Percentiles rank a stretch among this genome's conserved stretches.
These are phyloP conservation scores for Boletus rubroflammeus DNA, from an alignment of 768 basidiomycete genomes.

Conservation along the genomic window DNA sequence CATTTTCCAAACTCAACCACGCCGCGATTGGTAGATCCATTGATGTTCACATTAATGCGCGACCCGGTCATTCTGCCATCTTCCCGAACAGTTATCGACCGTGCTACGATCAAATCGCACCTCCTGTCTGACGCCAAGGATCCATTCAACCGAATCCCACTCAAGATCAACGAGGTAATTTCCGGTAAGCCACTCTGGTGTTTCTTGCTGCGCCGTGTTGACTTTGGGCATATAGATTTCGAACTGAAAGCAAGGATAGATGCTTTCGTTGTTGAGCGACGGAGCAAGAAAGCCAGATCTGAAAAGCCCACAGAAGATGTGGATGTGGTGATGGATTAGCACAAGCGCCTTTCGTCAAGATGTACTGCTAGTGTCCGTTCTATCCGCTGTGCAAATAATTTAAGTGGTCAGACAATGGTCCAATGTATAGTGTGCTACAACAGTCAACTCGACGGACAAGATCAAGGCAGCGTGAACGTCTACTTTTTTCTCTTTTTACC, in stretches of 20 bases:
- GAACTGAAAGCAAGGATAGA: constrained; percentile 77
- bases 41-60: constrained; percentile 91
- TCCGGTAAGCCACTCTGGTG: constrained; percentile 51
- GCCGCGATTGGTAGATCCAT: constrained; percentile 56
- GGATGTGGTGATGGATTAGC: constrained; percentile 28
- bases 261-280: constrained; percentile 60
- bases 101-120: constrained; percentile 92
- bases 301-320: constrained; percentile 26
- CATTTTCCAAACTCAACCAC: not conserved
- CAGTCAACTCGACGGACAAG: not conserved
- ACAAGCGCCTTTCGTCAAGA: not conserved
- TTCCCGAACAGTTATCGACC: constrained; percentile 75
- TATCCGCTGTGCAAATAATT: constrained; percentile 4
- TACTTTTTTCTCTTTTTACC: constrained; percentile 35
- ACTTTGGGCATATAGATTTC: constrained; percentile 39
- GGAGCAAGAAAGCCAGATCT: constrained; percentile 32
- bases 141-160: constrained; percentile 90
- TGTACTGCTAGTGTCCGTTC: constrained; percentile 6
- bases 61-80: constrained; percentile 91
- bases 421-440: not conserved
- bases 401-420: not conserved
- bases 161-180: constrained; percentile 74
- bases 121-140: constrained; percentile 87
- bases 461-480: not conserved
- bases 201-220: not conserved